Conservation (phyloP, 441 rosid genomes). For the Pelargonium exstipulatum region DNA sequence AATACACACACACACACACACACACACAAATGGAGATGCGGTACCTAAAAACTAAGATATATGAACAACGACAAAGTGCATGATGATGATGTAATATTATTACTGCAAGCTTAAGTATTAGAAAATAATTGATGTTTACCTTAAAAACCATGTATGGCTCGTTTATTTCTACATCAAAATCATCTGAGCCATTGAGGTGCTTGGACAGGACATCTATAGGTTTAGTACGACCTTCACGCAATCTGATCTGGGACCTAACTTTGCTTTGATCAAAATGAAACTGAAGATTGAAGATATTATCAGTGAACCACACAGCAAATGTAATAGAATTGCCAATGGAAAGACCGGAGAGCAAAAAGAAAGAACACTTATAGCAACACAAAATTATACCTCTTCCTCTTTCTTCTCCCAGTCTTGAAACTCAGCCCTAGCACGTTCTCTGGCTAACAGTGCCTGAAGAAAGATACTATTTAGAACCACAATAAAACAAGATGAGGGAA, state of each 20-base stretch:
- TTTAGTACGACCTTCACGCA: constrained; percentile 79
- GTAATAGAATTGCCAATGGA: neutral
- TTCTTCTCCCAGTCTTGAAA: constrained; percentile 98
- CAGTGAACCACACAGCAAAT: constrained; percentile 17
- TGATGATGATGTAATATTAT: neutral
- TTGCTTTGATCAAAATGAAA: constrained; percentile 98
- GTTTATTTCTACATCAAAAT: constrained; percentile 65
- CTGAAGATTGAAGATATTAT: constrained; percentile 38
- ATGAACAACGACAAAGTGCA: neutral
- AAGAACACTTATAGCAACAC: constrained; percentile 7
- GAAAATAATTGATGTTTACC: constrained; percentile 34
- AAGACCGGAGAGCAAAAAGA: neutral
- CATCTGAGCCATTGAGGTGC: constrained; percentile 76
- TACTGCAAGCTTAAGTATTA: constrained; percentile 1
- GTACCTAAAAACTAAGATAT: neutral
- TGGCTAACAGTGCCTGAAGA: constrained; percentile 74
- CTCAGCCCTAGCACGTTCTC: constrained; percentile 97
- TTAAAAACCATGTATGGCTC: constrained; percentile 90
- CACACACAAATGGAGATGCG: neutral
- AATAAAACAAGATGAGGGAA: neutral
- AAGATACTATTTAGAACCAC: constrained; percentile 5
- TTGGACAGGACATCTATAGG: constrained; percentile 81
- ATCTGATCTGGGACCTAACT: constrained; percentile 73
- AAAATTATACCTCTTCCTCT: constrained; percentile 69
- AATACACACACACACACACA: neutral